A percentile compares a stretch with the other conserved stretches of the same genome.
Evolutionary conservation across 148 eudicot species (phyloP).

Genomic region (Pouteria glomerata): DNA sequence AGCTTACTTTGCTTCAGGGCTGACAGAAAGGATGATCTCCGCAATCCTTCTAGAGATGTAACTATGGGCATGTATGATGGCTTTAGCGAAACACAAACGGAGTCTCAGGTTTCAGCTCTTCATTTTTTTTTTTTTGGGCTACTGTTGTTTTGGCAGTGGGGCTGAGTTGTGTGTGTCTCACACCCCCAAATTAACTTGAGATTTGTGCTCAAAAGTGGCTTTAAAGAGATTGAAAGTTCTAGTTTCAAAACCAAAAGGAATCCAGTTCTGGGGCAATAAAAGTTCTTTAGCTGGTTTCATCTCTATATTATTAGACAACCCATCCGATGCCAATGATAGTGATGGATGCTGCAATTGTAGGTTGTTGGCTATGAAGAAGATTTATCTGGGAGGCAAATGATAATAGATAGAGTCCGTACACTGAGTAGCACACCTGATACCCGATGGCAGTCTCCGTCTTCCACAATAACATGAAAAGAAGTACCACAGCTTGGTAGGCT

Average conservation of each 20-base stretch:
- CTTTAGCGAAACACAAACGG: slow-evolving; percentile 96
- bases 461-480: background rate
- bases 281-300: slow-evolving; percentile 1
- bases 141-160: background rate
- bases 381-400: slow-evolving; percentile 85
- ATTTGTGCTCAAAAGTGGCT: background rate
- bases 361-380: slow-evolving; percentile 93
- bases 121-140: background rate
- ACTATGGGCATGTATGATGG: slow-evolving; percentile 47
- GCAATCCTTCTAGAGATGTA: slow-evolving; percentile 32
- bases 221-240: background rate
- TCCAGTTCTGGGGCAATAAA: background rate
- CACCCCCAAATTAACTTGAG: background rate
- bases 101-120: slow-evolving; percentile 71
- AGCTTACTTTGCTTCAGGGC: slow-evolving; percentile 32
- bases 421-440: slow-evolving; percentile 42
- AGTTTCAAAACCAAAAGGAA: background rate
- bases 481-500: background rate
- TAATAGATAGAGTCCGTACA: slow-evolving; percentile 78
- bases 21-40: slow-evolving; percentile 43
- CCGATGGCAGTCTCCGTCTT: background rate
- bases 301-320: background rate
- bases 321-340: background rate
- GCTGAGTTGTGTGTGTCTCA: background rate
- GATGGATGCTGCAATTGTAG: slow-evolving; percentile 32